Evolutionary conservation across 139 green algal species (phyloP), one percentile per base, ranked within the genome.

Genomic region (Haematococcus lacustris): DNA sequence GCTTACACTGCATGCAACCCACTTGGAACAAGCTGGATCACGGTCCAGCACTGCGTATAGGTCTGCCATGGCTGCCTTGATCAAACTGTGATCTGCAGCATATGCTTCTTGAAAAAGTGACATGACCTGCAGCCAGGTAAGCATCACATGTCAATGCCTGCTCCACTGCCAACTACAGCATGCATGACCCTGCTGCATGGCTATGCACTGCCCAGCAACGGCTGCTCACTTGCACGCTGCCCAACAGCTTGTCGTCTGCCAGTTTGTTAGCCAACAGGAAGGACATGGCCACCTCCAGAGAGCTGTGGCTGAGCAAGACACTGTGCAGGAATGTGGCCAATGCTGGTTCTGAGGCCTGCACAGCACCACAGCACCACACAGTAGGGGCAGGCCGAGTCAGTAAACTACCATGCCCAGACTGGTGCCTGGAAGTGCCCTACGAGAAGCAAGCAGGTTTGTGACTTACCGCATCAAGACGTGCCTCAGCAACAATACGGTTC

Each of bases 231-330:
- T 61, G 94, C 50, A 80, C 66, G 2, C 88, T 94, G 33, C 86
- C 87, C 63, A 97, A 83, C 47, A 98, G 82, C 33, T 89, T 97
- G 30, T 73, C 75, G 76, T 78, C 93, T 35, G 81, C 78, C 35
- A 99, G 88, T 76, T 97, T 97, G 86, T 98, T 98, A 23, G 91
- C 91, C 30, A 99, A 82, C 34, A 98, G 77, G 74, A 97, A 97
- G 4, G 92, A 83, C 62, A 99, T 76, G 9, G 81, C 82, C 41
- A 85, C 84, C 59, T 91, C 88, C 7, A 98, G 68, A 61, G 50
- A 87, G 9, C 39, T 34, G 71, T 99, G 96, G 43, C 84, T 89
- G 26, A 99, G 83, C 2, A 99, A 88, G 47, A 82, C 93, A 38
- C 83, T 43, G 67, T 98, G 93, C 65, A 98, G 78, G 71, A 92